Evolutionary conservation across 2,329 filamentous ascomycete genomes (phyloP), one percentile per base, ranked within the genome.

Genomic region (Karstenula rhodostoma): DNA sequence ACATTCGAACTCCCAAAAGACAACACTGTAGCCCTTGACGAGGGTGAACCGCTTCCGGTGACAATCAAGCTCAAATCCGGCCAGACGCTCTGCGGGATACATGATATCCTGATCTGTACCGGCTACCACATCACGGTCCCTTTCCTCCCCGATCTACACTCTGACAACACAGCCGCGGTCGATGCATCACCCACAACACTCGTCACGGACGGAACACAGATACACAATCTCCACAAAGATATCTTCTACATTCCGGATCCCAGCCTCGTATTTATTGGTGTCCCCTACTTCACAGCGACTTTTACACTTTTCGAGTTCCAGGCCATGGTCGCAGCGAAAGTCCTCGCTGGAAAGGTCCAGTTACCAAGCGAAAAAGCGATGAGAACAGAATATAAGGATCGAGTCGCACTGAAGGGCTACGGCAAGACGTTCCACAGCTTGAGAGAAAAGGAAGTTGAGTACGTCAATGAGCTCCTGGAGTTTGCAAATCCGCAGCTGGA

Each of bases 241-340:
- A 87, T 91, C 15, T 91, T 90, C 70, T 91, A 90, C 74, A 90
- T 90, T 46, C 83, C 83, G 0, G 88, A 91, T 61, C 87, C 89
- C 0, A 85, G 86, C 0, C 78, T 91, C 0, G 78, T 82, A 0
- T 91, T 91, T 63, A 79, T 91, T 19, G 89, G 89, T 0, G 85
- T 89, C 0, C 88, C 87, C 0, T 90, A 87, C 67, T 86, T 89
- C 67, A 86, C 86, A 0, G 87, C 88, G 0, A 91, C 89, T 0
- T 92, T 91, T 67, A 87, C 87, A 0, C 78, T 91, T 0, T 91
- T 90, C 61, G 89, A 91, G 61, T 90, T 90, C 65, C 89, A 92
- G 70, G 88, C 87, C 0, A 85, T 89, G 63, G 84, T 83, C 0
- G 78, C 89, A 0, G 85, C 88, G 0, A 82, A 85, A 2, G 83